Conservation (phyloP, 371 early-diverging fungal species). For the Apophysomyces variabilis region DNA sequence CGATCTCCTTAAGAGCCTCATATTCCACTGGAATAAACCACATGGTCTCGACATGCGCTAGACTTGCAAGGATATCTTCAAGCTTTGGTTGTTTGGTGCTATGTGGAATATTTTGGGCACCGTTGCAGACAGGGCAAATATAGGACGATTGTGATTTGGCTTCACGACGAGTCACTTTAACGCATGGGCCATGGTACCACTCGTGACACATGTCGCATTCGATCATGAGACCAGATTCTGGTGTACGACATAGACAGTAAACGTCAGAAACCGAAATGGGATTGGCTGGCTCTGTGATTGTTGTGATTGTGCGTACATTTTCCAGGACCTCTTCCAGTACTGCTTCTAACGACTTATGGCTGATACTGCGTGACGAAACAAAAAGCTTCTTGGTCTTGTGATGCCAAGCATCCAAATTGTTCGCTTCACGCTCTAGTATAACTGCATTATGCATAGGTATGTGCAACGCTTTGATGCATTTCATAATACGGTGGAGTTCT, state of each 20-base stretch:
- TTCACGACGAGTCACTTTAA: constrained; percentile 64
- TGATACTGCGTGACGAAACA: constrained; percentile 1
- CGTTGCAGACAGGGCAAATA: constrained; percentile 74
- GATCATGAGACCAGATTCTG: constrained; percentile 73
- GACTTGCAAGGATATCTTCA: constrained; percentile 47
- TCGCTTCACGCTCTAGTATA: constrained; percentile 12
- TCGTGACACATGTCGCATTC: constrained; percentile 82
- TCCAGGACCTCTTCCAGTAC: constrained; percentile 16
- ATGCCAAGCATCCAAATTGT: constrained; percentile 19
- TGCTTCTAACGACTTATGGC: constrained; percentile 13
- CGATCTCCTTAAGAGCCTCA: constrained; percentile 52
- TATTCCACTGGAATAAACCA: constrained; percentile 64
- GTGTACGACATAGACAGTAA: constrained; percentile 67
- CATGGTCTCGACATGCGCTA: constrained; percentile 44
- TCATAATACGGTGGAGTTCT: constrained; percentile 17
- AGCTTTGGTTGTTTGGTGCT: constrained; percentile 51
- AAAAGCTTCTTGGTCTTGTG: constrained; percentile 14
- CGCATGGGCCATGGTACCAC: constrained; percentile 81
- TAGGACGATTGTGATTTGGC: constrained; percentile 58
- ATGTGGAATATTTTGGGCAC: constrained; percentile 41
- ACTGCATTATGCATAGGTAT: constrained; percentile 14
- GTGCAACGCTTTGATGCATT: constrained; percentile 14
- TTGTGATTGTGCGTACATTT: constrained; percentile 23
- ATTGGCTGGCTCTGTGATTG: neutral
- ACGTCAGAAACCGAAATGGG: constrained; percentile 13